These are phyloP conservation scores for Clavispora phyllophila DNA, from an alignment of 805 yeast genomes.

Conservation along the genomic window DNA sequence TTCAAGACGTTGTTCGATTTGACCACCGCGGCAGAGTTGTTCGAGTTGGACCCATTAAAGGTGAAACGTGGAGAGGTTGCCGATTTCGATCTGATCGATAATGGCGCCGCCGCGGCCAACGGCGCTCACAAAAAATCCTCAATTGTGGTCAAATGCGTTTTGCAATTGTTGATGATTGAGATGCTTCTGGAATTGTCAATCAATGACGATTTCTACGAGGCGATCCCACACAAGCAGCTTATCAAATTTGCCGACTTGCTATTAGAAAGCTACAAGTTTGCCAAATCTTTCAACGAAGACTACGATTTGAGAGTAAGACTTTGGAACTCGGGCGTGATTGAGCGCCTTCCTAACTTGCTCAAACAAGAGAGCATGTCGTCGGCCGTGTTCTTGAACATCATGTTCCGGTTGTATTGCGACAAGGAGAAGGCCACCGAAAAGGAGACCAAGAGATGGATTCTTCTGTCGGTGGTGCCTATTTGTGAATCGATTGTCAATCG, in stretches of 20 bases:
- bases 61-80: neutral
- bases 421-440: slow-evolving; percentile 42
- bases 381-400: slow-evolving; percentile 75
- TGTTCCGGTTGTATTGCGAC: slow-evolving; percentile 76
- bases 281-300: slow-evolving; percentile 83
- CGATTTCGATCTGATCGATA: slow-evolving; percentile 19
- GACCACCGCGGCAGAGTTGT: slow-evolving; percentile 84
- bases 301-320: slow-evolving; percentile 81
- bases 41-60: slow-evolving; percentile 51
- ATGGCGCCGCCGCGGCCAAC: neutral
- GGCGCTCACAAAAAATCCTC: slow-evolving; percentile 42
- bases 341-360: slow-evolving; percentile 82
- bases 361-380: slow-evolving; percentile 90
- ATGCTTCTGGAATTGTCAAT: slow-evolving; percentile 76
- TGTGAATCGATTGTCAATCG: slow-evolving; percentile 68
- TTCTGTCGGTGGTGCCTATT: slow-evolving; percentile 53
- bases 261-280: slow-evolving; percentile 70
- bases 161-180: slow-evolving; percentile 86
- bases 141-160: slow-evolving; percentile 86
- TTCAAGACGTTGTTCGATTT: slow-evolving; percentile 67
- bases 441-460: slow-evolving; percentile 46
- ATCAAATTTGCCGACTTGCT: slow-evolving; percentile 56
- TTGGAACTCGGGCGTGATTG: slow-evolving; percentile 90
- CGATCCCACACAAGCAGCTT: slow-evolving; percentile 64
- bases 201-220: slow-evolving; percentile 57